A percentile compares a stretch with the other conserved stretches of the same genome.
phyloP scores from a whole-genome alignment of 2,329 filamentous ascomycete genomes.

The Cladosporium halotolerans region DNA sequence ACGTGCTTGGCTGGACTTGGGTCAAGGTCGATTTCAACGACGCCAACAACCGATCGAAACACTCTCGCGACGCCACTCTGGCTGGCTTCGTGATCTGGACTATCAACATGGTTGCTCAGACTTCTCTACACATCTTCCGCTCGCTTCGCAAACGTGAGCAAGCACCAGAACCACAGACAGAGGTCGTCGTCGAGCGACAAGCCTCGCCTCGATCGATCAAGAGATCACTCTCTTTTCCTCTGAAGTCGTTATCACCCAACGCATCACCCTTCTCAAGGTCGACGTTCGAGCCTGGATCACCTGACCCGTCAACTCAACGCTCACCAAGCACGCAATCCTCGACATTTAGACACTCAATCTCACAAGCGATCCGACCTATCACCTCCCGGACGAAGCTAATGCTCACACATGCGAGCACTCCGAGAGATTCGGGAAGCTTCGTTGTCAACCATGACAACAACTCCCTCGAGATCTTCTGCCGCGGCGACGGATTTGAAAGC shows the following conservation, averaged over 20 bases:
- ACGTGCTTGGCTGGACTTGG: constrained; percentile 15
- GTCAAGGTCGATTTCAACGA: background rate
- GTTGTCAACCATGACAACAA: constrained; percentile 23
- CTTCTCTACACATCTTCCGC: constrained; percentile 21
- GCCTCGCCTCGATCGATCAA: constrained; percentile 11
- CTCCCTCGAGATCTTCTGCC: constrained; percentile 32
- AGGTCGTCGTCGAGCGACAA: constrained; percentile 5
- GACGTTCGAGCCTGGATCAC: constrained; percentile 17
- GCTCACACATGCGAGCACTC: constrained; percentile 46
- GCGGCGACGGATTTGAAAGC: constrained; percentile 60
- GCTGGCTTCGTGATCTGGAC: constrained; percentile 25
- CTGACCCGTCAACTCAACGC: constrained; percentile 13
- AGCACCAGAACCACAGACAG: background rate
- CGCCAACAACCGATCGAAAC: background rate
- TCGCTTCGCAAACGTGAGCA: constrained; percentile 15
- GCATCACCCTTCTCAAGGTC: constrained; percentile 18
- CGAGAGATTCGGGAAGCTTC: constrained; percentile 29
- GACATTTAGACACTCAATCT: constrained; percentile 22
- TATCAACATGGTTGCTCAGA: constrained; percentile 21
- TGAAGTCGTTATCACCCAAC: constrained; percentile 20
- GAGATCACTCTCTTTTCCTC: constrained; percentile 18
- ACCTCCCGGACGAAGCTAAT: constrained; percentile 53
- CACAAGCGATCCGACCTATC: constrained; percentile 44
- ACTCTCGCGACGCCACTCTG: constrained; percentile 13
- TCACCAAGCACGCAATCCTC: constrained; percentile 17